Evolutionary conservation across 2,329 filamentous ascomycete genomes (phyloP), one percentile per base, ranked within the genome.

Genomic region (Capronia coronata): DNA sequence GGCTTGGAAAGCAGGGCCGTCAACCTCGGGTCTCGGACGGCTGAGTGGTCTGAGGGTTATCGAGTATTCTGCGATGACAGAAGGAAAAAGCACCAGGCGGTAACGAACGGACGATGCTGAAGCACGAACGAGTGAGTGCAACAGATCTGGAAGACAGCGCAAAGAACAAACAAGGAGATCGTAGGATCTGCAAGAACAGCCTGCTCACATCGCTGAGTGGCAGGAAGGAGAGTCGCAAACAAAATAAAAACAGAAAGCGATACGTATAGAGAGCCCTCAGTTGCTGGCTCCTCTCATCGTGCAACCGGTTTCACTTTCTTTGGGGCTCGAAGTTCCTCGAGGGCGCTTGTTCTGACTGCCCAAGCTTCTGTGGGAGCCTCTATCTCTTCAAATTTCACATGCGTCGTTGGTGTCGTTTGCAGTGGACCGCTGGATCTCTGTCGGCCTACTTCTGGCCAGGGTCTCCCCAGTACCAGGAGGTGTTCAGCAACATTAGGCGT

Each of bases 71-170:
- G 43, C 46, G 43, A 47, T 38, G 37, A 30, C 14, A n/a, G 19
- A 21, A 21, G 19, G 29, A 21, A 44, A 23, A 21, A 42, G 11
- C 2, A 37, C 4, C 29, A 43, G n/a, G 13, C 25, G 38, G n/a
- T 46, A 59, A 58, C 38, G 56, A 58, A 39, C 52, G 57, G 57
- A 58, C 51, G 57, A 60, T 60, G 46, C 57, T 58, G 49, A 52
- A 39, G 54, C 54, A 56, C 56, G 48, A 60, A 60, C 39, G 57
- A 60, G 48, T 58, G 54, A 58, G 54, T 56, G 49, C 51, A 49
- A 49, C 53, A 60, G 57, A 60, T 58, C 57, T 49, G 30, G 10
- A 37, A 51, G 14, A 30, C 47, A 27, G 14, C 5, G 30, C 14
- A n/a, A 34, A 32, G 25, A 11, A 18, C 45, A 25, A 23, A 21